These are phyloP conservation scores for Sclerotinia glacialis DNA, from an alignment of 2,329 filamentous ascomycete genomes.

Conservation along the genomic window DNA sequence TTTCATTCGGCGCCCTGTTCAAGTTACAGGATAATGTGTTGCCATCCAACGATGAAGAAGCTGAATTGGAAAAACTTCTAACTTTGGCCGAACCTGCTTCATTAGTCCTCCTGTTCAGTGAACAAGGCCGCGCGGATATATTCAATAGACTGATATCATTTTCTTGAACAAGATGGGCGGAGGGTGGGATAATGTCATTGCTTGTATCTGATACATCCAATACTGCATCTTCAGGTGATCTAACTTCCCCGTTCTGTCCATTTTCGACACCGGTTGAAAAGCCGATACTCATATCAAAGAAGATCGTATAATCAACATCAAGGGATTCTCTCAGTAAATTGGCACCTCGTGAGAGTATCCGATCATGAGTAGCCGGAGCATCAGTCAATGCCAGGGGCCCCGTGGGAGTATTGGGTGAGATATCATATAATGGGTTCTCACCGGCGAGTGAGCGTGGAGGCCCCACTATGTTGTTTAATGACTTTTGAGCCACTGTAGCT, in stretches of 20 bases:
- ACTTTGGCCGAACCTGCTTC: constrained; percentile 16
- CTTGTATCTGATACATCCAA: not conserved
- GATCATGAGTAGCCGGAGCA: constrained; percentile 14
- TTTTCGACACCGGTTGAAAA: constrained; percentile 8
- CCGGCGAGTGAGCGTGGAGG: not conserved
- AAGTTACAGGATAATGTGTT: constrained; percentile 2
- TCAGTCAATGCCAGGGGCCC: not conserved
- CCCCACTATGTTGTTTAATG: constrained; percentile 10
- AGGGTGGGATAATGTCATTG: not conserved
- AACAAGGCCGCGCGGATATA: not conserved
- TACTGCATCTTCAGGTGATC: not conserved
- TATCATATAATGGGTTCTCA: not conserved
- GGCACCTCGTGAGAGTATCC: constrained; percentile 21
- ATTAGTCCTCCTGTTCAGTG: constrained; percentile 8
- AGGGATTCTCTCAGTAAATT: constrained; percentile 27
- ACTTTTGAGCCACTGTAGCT: constrained; percentile 12
- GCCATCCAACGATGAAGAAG: not conserved
- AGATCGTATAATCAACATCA: constrained; percentile 26
- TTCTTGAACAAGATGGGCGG: not conserved
- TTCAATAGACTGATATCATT: not conserved
- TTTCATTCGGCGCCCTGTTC: constrained; percentile 9
- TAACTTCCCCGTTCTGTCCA: not conserved
- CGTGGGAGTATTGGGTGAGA: not conserved
- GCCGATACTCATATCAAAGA: constrained; percentile 23
- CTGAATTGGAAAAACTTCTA: constrained; percentile 11